These are phyloP conservation scores for Hemisphaericaspora xylanilytica DNA, from an alignment of 1,139 yeast genomes.

Conservation along the genomic window DNA sequence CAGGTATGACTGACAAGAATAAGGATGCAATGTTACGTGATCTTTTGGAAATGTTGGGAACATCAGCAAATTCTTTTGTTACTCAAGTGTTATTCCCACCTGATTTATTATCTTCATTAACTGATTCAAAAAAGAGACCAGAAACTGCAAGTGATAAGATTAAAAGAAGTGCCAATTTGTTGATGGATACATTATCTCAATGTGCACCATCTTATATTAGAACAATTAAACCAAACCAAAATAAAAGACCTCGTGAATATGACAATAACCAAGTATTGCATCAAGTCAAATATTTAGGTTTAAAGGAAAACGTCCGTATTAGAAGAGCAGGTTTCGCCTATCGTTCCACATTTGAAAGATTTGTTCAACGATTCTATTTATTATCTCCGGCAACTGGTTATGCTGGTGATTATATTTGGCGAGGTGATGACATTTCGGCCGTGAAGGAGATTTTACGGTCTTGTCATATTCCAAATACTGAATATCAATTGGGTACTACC, in stretches of 20 bases:
- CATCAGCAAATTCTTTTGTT: constrained; percentile 70
- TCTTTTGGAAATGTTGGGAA: constrained; percentile 70
- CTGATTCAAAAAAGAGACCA: constrained; percentile 77
- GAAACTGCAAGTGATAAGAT: constrained; percentile 98
- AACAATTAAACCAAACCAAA: constrained; percentile 96
- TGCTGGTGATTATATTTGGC: constrained; percentile 98
- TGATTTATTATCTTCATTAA: constrained; percentile 52
- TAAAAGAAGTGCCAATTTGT: constrained; percentile 83
- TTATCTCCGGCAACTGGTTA: constrained; percentile 88
- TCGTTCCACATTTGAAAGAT: constrained; percentile 94
- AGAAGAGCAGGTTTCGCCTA: constrained; percentile 99
- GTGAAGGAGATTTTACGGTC: constrained; percentile 75
- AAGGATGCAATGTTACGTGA: constrained; percentile 93
- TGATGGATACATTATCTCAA: constrained; percentile 84
- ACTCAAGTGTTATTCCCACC: constrained; percentile 69
- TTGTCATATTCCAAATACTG: constrained; percentile 75
- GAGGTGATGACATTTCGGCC: constrained; percentile 82
- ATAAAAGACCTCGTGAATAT: constrained; percentile 86
- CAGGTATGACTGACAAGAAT: constrained; percentile 94
- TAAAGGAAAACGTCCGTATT: constrained; percentile 94
- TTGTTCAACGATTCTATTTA: constrained; percentile 92
- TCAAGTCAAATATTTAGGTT: constrained; percentile 93
- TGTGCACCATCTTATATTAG: constrained; percentile 95
- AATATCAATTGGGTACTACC: constrained; percentile 91
- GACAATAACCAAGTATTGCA: constrained; percentile 88